phyloP scores from a whole-genome alignment of 2,329 filamentous ascomycete species.

The Parastagonospora avenae region DNA sequence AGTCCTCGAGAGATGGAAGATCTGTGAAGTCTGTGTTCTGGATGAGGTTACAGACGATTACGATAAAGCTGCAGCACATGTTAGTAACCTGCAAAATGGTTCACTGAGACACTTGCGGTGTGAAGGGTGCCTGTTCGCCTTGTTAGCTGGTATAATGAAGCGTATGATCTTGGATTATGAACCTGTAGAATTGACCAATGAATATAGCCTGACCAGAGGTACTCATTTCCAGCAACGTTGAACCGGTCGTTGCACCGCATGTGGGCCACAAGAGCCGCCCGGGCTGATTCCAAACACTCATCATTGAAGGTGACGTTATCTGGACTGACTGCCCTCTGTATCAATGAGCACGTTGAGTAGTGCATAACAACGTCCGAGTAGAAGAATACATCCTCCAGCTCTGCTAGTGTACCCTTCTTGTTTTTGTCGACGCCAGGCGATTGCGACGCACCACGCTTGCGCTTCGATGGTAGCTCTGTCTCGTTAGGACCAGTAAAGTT shows the following conservation, averaged over 20 bases:
- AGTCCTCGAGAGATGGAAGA: slow-evolving; percentile 60
- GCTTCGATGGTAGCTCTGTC: slow-evolving; percentile 30
- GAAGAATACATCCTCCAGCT: slow-evolving; percentile 40
- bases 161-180: not conserved
- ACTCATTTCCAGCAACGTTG: slow-evolving; percentile 38
- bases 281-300: slow-evolving; percentile 39
- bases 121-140: slow-evolving; percentile 53
- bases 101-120: slow-evolving; percentile 39
- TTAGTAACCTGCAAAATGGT: not conserved
- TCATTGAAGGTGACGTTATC: slow-evolving; percentile 38
- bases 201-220: slow-evolving; percentile 43
- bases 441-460: slow-evolving; percentile 10
- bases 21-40: slow-evolving; percentile 61
- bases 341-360: slow-evolving; percentile 39
- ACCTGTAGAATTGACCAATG: slow-evolving; percentile 38
- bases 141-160: not conserved
- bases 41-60: slow-evolving; percentile 55
- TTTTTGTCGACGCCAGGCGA: not conserved
- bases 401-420: slow-evolving; percentile 14
- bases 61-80: slow-evolving; percentile 45
- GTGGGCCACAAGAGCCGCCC: slow-evolving; percentile 39
- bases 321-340: slow-evolving; percentile 39
- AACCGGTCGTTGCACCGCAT: slow-evolving; percentile 35
- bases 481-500: slow-evolving; percentile 22
- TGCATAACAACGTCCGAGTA: slow-evolving; percentile 40